A percentile compares a stretch with the other conserved stretches of the same genome.
phyloP scores from a whole-genome alignment of 225 moss, liverwort and hornwort species.

The Straminergon stramineum region DNA sequence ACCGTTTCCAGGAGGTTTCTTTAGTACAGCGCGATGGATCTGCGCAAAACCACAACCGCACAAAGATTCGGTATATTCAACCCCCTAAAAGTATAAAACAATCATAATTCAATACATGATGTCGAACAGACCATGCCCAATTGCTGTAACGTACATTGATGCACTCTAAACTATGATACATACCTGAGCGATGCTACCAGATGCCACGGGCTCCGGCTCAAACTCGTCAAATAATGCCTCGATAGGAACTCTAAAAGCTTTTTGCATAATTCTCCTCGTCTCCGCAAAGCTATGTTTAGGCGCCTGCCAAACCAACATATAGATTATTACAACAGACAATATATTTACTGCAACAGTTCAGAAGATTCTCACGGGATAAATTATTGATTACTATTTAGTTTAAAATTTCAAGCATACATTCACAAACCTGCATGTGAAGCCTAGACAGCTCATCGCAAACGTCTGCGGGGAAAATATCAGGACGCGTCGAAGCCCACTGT shows the following conservation, averaged over 20 bases:
- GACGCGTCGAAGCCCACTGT: slow-evolving; percentile 95
- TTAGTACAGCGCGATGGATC: slow-evolving; percentile 74
- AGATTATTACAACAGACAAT: neutral
- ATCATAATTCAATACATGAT: neutral
- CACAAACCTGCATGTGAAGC: slow-evolving; percentile 79
- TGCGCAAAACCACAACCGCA: slow-evolving; percentile 14
- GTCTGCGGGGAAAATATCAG: slow-evolving; percentile 81
- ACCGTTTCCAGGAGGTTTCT: slow-evolving; percentile 30
- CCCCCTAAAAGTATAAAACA: neutral
- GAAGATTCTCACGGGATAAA: neutral
- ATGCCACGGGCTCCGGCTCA: slow-evolving; percentile 80
- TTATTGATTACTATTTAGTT: neutral
- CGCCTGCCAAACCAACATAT: slow-evolving; percentile 34
- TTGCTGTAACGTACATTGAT: neutral
- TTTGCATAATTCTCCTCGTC: slow-evolving; percentile 63
- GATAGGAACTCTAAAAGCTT: slow-evolving; percentile 68
- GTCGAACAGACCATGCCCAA: neutral
- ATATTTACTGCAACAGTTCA: neutral
- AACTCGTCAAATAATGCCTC: slow-evolving; percentile 83
- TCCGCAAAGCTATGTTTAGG: slow-evolving; percentile 79
- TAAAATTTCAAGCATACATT: neutral
- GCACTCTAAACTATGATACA: neutral
- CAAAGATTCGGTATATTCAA: neutral
- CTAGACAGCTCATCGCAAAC: slow-evolving; percentile 71
- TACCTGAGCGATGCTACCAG: slow-evolving; percentile 96